Conservation (phyloP, 2,329 filamentous ascomycete genomes). For the Diaporthe australafricana region DNA sequence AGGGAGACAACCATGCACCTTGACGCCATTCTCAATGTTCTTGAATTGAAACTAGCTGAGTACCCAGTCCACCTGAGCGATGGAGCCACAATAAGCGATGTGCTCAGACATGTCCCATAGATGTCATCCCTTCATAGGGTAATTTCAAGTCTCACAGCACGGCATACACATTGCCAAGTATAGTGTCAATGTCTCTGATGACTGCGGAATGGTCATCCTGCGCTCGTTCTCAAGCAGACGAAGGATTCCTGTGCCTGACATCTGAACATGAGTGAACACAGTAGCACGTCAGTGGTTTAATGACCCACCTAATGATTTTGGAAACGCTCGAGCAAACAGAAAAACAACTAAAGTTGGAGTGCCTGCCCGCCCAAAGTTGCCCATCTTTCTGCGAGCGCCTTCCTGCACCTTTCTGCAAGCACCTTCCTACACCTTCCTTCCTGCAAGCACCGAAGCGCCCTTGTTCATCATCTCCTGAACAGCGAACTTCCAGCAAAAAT, state of each 20-base stretch:
- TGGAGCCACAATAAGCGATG: background rate
- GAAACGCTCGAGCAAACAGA: no score
- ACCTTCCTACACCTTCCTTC: background rate
- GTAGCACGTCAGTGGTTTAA: background rate
- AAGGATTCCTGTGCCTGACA: background rate
- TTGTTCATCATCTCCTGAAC: background rate
- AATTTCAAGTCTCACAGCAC: background rate
- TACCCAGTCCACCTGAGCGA: background rate
- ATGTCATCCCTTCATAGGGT: background rate
- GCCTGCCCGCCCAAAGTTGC: background rate
- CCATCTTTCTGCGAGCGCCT: no score
- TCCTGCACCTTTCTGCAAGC: no score
- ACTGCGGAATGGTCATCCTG: background rate
- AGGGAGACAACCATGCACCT: no score
- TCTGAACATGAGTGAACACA: background rate
- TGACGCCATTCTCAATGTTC: background rate
- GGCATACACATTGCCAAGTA: background rate
- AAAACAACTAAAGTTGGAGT: background rate
- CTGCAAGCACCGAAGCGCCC: background rate
- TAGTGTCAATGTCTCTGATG: background rate
- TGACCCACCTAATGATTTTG: background rate
- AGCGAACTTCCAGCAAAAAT: background rate
- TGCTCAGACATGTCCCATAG: background rate
- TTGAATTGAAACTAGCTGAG: no score
- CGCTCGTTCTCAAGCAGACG: background rate